Evolutionary conservation across 2,329 filamentous ascomycete species (phyloP).

Genomic region (Diaporthe ilicicola): DNA sequence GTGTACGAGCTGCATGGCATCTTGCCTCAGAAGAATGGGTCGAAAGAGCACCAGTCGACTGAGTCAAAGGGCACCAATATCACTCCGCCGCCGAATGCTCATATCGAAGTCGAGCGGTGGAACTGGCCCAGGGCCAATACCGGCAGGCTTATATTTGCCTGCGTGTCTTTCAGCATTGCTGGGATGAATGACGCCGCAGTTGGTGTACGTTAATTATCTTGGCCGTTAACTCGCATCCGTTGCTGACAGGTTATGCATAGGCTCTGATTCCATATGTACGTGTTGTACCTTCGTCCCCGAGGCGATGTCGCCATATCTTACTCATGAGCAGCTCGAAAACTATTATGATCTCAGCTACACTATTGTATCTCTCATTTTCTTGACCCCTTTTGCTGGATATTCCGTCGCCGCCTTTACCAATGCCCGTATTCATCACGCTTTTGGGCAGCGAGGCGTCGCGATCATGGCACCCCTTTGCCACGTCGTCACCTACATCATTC

Average conservation of each 20-base stretch:
- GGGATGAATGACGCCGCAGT: constrained; percentile 75
- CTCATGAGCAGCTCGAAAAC: constrained; percentile 57
- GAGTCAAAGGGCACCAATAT: not conserved
- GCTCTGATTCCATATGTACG: constrained; percentile 4
- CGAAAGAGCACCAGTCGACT: not conserved
- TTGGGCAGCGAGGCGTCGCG: constrained; percentile 77
- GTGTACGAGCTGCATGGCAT: not conserved
- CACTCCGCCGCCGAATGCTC: not conserved
- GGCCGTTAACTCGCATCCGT: not conserved
- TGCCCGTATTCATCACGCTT: constrained; percentile 68
- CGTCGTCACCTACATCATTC: constrained; percentile 70
- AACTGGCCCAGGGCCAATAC: constrained; percentile 24
- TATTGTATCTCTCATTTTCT: constrained; percentile 71
- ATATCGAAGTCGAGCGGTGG: constrained; percentile 22
- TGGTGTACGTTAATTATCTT: constrained; percentile 61
- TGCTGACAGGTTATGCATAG: not conserved
- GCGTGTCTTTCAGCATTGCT: constrained; percentile 63
- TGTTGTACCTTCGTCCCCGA: not conserved
- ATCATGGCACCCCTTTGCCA: constrained; percentile 70
- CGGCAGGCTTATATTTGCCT: constrained; percentile 29
- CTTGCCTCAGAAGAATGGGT: not conserved
- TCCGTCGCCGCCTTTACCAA: constrained; percentile 69
- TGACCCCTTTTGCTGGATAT: constrained; percentile 73
- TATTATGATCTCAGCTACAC: constrained; percentile 71
- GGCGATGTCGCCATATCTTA: not conserved